Base-by-base conservation (phyloP, 345 rosid genomes). In the Corchorus capsularis region DNA sequence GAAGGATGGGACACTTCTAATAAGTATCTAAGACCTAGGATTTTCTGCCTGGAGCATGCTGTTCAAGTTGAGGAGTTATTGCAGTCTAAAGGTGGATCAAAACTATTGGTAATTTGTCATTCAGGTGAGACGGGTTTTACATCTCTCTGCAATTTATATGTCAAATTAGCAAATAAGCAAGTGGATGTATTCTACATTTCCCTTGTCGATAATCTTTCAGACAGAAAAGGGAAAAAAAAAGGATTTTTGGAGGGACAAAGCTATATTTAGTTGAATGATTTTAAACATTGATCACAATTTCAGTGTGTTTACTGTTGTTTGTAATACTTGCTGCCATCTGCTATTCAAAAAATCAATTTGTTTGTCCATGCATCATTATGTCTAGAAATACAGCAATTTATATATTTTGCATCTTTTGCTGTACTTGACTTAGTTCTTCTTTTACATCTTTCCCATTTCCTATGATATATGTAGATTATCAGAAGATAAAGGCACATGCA, bases 1-100 rank as follows among this genome's bases (percentile, higher is more conserved):
- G 47, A 74, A 43, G 90, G 85, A 65, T 92, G 94, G 90, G 82
- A 87, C 65, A 84, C 80, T 72, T 91, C 87, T 55, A 81, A 75
- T 63, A 89, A 87, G 80, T 83, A 75, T 78, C 16, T 78, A 71
- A 92, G 98, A 73, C 99, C 99, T 79, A 92, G 96, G 49, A 80
- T 96, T 81, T 96, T 96, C 85, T 96, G 99, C 84, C 89, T 96
- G 20, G 98, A 96, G 82, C 99, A 96, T 87, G 90, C 91, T 73
- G 77, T 86, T 81, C 90, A 92, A 85, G 85, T 89, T 73, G 87
- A 90, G 82, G 92, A 90, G 83, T 81, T 94, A 72, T 65, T 92
- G 78, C 91, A 52, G 74, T 78, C 87, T 66, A 91, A 84, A 86
- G 98, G 98, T 84, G 99, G 99, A 83, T 88, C 86, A 19, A 87